phyloP scores from a whole-genome alignment of 139 green algal genomes.

The Coccomyxa sp. region DNA sequence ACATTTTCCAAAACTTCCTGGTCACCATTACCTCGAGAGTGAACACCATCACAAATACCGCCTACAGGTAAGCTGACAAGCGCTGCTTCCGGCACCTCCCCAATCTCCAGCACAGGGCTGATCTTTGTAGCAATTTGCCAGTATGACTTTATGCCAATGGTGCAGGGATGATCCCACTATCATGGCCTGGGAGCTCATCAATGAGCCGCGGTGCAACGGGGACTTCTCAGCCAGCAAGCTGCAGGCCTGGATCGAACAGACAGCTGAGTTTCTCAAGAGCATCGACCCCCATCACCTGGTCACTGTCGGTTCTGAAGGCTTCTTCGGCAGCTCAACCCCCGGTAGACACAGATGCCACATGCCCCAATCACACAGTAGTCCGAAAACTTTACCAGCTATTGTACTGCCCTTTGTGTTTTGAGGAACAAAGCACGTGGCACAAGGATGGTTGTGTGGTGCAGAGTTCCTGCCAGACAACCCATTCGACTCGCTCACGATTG shows the following conservation, averaged over 20 bases:
- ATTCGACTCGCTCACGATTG: constrained; percentile 37
- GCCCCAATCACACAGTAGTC: too few relatives aligned
- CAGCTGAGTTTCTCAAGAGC: constrained; percentile 45
- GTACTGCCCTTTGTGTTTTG: too few relatives aligned
- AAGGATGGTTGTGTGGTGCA: constrained; percentile 6
- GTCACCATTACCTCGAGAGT: constrained; percentile 23
- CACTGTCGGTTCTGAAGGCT: constrained; percentile 64
- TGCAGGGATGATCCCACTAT: constrained; percentile 62
- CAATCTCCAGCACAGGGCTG: background rate
- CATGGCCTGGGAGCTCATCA: constrained; percentile 55
- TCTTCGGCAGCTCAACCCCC: constrained; percentile 60
- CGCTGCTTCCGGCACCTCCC: background rate
- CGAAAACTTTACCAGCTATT: too few relatives aligned
- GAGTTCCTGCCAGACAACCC: constrained; percentile 43
- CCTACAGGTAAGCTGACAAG: constrained; percentile 36
- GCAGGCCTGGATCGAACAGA: constrained; percentile 40
- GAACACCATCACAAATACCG: constrained; percentile 45
- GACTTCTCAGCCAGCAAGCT: constrained; percentile 33
- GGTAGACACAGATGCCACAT: background rate
- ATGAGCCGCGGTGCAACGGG: constrained; percentile 54
- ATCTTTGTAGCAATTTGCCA: background rate
- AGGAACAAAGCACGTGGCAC: too few relatives aligned
- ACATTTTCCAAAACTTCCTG: constrained; percentile 47
- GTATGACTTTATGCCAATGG: background rate
- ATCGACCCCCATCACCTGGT: constrained; percentile 72